These are phyloP conservation scores for Tricholoma hemisulphureum DNA, from an alignment of 768 basidiomycete species.

Conservation along the genomic window DNA sequence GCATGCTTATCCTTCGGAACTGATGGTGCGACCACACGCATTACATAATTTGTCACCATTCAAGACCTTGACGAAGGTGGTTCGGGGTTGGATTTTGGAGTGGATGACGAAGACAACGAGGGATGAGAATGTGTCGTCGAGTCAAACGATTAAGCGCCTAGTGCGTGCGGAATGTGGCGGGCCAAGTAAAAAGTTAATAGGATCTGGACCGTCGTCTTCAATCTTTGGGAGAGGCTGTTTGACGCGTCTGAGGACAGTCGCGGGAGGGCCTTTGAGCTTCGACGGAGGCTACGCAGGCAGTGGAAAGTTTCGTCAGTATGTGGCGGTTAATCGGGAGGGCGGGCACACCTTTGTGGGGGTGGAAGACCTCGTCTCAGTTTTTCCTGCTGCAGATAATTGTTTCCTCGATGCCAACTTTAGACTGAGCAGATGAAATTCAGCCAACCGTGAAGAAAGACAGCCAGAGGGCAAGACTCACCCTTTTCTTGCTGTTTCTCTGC, in stretches of 20 bases:
- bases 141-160: no score
- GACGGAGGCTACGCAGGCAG: not conserved
- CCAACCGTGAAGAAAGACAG: not conserved
- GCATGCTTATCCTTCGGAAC: no score
- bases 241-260: slow-evolving; percentile 22
- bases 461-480: not conserved
- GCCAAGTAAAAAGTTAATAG: slow-evolving; percentile 24
- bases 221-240: slow-evolving; percentile 18
- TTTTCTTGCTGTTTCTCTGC: not conserved
- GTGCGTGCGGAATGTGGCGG: no score
- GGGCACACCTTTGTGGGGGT: not conserved
- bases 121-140: no score
- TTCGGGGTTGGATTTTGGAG: no score
- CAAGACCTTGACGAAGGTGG: no score
- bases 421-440: not conserved
- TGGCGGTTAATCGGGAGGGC: not conserved
- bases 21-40: no score
- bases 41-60: no score
- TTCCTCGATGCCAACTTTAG: slow-evolving; percentile 21
- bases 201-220: slow-evolving; percentile 25
- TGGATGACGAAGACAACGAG: not conserved
- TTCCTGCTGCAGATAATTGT: slow-evolving; percentile 4
- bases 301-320: not conserved
- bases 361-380: not conserved
- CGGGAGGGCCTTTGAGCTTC: slow-evolving; percentile 12